phyloP scores from a whole-genome alignment of 441 rosid species.

The Aquilaria agallochum region DNA sequence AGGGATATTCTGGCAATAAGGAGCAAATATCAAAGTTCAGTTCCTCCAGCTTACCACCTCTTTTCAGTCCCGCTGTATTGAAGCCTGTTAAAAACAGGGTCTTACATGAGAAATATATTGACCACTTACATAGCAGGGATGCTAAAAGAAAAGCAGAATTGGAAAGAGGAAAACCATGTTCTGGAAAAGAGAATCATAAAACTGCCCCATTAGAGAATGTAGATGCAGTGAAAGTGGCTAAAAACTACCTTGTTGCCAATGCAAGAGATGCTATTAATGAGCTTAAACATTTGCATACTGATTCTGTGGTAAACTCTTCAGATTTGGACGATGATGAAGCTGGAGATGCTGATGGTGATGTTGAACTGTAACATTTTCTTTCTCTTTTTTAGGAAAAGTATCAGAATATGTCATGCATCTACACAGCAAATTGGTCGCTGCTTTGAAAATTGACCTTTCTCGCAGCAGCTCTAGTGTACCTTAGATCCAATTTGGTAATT shows the following conservation, averaged over 20 bases:
- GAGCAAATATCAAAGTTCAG: slow-evolving; percentile 35
- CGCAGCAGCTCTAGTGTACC: neutral
- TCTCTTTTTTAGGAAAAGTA: neutral
- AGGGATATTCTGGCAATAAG: slow-evolving; percentile 30
- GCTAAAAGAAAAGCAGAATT: slow-evolving; percentile 62
- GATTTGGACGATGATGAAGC: slow-evolving; percentile 26
- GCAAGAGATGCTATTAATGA: slow-evolving; percentile 58
- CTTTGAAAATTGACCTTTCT: neutral
- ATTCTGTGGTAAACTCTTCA: slow-evolving; percentile 23
- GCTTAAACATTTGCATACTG: slow-evolving; percentile 35
- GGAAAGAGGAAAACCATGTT: slow-evolving; percentile 14
- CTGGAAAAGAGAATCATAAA: slow-evolving; percentile 37
- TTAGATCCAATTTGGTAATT: neutral
- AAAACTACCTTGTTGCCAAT: slow-evolving; percentile 47
- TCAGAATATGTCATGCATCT: neutral
- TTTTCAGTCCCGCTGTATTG: slow-evolving; percentile 69
- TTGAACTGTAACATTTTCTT: slow-evolving; percentile 9
- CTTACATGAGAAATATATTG: slow-evolving; percentile 86
- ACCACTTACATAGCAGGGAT: slow-evolving; percentile 76
- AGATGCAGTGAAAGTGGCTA: slow-evolving; percentile 50
- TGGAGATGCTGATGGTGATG: slow-evolving; percentile 37
- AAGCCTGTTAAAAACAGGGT: slow-evolving; percentile 71
- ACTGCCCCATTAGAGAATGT: slow-evolving; percentile 15
- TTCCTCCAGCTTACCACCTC: slow-evolving; percentile 15
- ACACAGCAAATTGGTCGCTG: slow-evolving; percentile 6